These are phyloP conservation scores for Gonium pectorale DNA, from an alignment of 139 green algal species.

Conservation along the genomic window DNA sequence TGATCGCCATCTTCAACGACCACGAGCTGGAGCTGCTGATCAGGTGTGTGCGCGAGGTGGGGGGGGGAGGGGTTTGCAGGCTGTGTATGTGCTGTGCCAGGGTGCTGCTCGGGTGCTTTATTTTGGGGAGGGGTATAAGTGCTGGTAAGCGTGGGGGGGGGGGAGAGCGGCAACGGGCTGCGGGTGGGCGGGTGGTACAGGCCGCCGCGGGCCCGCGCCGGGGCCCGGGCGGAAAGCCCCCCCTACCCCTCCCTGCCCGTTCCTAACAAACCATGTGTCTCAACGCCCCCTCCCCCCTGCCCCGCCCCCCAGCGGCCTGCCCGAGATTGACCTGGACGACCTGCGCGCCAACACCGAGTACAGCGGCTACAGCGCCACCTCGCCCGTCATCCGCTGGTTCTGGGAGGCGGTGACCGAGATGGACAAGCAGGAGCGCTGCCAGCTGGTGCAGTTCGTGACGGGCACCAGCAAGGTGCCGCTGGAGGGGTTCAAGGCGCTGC, in stretches of 20 bases:
- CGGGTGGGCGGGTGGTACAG: too few species aligned
- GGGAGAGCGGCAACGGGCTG: too few species aligned
- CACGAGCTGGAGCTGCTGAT: slow-evolving; percentile 99
- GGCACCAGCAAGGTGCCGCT: slow-evolving; percentile 97
- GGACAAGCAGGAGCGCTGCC: slow-evolving; percentile 88
- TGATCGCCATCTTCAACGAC: slow-evolving; percentile 95
- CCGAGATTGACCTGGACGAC: slow-evolving; percentile 95
- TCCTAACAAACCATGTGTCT: too few species aligned
- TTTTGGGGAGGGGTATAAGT: too few species aligned
- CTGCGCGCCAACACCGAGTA: slow-evolving; percentile 95
- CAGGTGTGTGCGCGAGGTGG: slow-evolving; percentile 30
- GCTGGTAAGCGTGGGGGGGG: too few species aligned
- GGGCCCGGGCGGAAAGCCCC: too few species aligned
- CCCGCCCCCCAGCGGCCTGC: slow-evolving; percentile 76
- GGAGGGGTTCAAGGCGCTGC: slow-evolving; percentile 94
- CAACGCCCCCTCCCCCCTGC: neutral
- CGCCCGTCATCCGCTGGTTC: slow-evolving; percentile 92
- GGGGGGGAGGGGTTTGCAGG: neutral
- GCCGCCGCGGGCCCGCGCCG: too few species aligned
- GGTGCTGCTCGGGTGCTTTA: too few species aligned
- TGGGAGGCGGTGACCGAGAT: slow-evolving; percentile 93
- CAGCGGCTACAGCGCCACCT: slow-evolving; percentile 81
- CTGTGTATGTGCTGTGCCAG: too few species aligned
- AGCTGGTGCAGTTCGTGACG: slow-evolving; percentile 92
- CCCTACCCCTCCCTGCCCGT: too few species aligned